Base-by-base conservation (phyloP, 2,329 filamentous ascomycete genomes). In the Arthrobotrys sinensis region DNA sequence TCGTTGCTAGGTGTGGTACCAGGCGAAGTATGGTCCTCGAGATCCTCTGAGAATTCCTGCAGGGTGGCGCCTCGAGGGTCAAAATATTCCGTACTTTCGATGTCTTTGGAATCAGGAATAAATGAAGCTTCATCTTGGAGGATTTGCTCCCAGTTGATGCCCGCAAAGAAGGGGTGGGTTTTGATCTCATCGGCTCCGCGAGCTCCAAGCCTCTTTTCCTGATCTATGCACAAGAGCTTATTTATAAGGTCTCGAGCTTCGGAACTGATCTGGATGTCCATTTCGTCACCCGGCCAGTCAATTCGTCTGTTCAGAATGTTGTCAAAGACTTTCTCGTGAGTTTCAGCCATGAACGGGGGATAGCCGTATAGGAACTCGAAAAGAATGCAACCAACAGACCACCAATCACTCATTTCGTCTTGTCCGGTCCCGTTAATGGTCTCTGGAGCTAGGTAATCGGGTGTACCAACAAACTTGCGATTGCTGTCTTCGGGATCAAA, bases 371-470 rank as follows among this genome's bases (percentile, higher is more conserved):
- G 86, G 81, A 97, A 97, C 82, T 99, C 96, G 82, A 97, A 99
- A 84, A 98, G 86, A 81, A 99, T 98, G 84, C 96, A 99, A 0
- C 96, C 96, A n/a, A 99, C 88, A 21, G 96, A 98, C 96, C 96
- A 99, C 96, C 96, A 99, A 90, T 99, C 96, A 83, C 96, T 98
- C 81, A 95, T 96, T 84, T 98, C 95, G 82, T 99, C 96, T 84
- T 99, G 96, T 1, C 95, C 94, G 80, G 94, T 91, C 62, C 96
- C 96, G 80, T 93, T 94, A 83, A 99, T 97, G 0, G 96, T 99
- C 83, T 99, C 96, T 0, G 96, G 96, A 0, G 96, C 96, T 12
- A 99, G 88, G 83, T 99, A 99, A 84, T 99, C 96, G 0, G 96
- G 96, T 0, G 96, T 99, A 36, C 96, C 96, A 7, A 99, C 96